phyloP scores from a whole-genome alignment of 2,329 filamentous ascomycete species.

The Hymenoscyphus scutula region DNA sequence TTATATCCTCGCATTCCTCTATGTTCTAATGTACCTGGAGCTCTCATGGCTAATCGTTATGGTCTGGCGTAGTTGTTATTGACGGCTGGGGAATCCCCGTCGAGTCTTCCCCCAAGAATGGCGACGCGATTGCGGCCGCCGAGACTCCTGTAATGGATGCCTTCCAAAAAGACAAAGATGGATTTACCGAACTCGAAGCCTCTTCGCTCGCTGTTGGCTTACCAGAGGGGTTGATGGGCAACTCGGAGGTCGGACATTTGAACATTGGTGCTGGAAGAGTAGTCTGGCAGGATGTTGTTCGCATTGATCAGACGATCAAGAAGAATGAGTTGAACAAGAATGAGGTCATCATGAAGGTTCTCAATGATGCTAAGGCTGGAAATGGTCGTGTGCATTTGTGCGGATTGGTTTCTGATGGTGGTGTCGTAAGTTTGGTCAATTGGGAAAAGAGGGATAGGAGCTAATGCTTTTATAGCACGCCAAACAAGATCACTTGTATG shows the following conservation, averaged over 20 bases:
- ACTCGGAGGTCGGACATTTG: constrained; percentile 96
- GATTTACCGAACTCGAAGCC: constrained; percentile 90
- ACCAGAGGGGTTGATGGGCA: constrained; percentile 96
- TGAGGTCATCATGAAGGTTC: constrained; percentile 50
- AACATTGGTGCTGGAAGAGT: constrained; percentile 98
- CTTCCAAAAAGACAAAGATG: constrained; percentile 77
- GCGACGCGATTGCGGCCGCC: constrained; percentile 92
- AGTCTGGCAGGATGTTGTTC: constrained; percentile 97
- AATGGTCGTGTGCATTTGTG: constrained; percentile 91
- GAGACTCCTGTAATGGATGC: constrained; percentile 94
- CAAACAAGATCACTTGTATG: constrained; percentile 90
- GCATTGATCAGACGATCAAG: constrained; percentile 87
- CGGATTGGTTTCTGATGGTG: constrained; percentile 90
- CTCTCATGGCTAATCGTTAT: constrained; percentile 58
- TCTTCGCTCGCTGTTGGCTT: constrained; percentile 94
- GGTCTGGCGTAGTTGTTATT: constrained; percentile 78
- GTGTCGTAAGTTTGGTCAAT: constrained; percentile 60
- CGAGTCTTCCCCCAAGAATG: constrained; percentile 76
- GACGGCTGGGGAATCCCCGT: constrained; percentile 95
- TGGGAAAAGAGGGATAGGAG: background rate
- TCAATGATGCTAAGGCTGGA: constrained; percentile 77
- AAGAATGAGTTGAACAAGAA: constrained; percentile 41
- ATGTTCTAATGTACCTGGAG: constrained; percentile 55
- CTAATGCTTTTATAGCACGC: constrained; percentile 59
- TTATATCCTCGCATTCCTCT: constrained; percentile 47